A percentile compares a stretch with the other conserved stretches of the same genome.
phyloP scores from a whole-genome alignment of 257 asterid species.

The Prunella vulgaris region DNA sequence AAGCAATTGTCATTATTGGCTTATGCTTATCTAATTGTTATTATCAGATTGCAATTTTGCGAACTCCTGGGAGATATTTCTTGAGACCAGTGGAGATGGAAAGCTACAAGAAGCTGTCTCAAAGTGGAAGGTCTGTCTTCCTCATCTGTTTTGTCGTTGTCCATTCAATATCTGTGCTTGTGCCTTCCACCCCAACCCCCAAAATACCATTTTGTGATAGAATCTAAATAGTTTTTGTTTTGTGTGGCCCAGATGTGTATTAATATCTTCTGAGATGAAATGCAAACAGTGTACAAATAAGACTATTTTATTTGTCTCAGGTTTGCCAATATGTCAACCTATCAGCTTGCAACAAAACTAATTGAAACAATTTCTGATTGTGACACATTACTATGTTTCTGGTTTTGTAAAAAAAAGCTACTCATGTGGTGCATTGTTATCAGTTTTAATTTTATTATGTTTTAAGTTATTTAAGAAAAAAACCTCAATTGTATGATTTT shows the following conservation, averaged over 20 bases:
- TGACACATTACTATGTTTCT: not conserved
- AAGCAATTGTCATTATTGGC: conserved; percentile 1
- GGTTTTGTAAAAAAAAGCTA: not conserved
- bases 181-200: no score
- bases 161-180: not conserved
- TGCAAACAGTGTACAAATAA: not conserved
- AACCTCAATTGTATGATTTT: not conserved
- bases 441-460: not conserved
- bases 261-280: conserved; percentile 2
- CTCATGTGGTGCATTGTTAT: not conserved
- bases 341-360: conserved; percentile 1
- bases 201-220: not conserved
- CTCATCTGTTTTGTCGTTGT: conserved; percentile 14
- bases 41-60: conserved; percentile 64
- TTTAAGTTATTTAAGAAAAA: not conserved
- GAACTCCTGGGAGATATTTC: conserved; percentile 84
- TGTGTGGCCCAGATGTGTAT: not conserved
- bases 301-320: not conserved
- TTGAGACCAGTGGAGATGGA: conserved; percentile 66
- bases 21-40: conserved; percentile 24
- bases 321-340: not conserved
- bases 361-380: not conserved
- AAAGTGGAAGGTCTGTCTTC: conserved; percentile 62
- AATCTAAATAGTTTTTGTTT: not conserved
- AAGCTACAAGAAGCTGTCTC: conserved; percentile 52